Evolutionary conservation across 352 stramenopile genomes (phyloP), one percentile per base, ranked within the genome.

Genomic region (Saprolegnia diclina): DNA sequence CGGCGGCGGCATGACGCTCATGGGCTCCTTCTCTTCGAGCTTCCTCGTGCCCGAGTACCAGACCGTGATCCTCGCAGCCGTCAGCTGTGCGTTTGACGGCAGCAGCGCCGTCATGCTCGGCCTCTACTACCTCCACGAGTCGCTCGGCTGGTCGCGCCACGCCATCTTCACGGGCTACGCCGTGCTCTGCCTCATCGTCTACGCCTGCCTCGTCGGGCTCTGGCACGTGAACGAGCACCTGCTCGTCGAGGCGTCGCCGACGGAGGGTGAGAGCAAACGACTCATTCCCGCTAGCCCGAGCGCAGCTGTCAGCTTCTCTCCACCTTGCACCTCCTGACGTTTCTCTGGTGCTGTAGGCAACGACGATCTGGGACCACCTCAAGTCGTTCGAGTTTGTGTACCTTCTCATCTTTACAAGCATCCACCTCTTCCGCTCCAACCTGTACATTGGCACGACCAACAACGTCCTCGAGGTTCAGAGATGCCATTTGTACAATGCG

Each of bases 21-120:
- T 69, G 63, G 35, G 29, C 1, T 69, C 48, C 24, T 69, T 69
- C n/a, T 42, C 63, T 1, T 65, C 59, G 18, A 56, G 29, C 29
- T 69, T 69, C n/a, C 63, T 69, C 7, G n/a, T 69, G 11, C 63
- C 63, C 56, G 22, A 40, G 48, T 67, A 48, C 19, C 63, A 69
- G 59, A 67, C 46, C 13, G 63, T 29, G 13, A 44, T 69, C 13
- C n/a, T 69, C 11, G 63, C 63, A 46, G 59, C 24, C 24, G 42
- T 66, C 13, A 69, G 63, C 37, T 69, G 63, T 66, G 29, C 42
- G 22, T 69, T 69, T 9, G 63, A 69, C 37, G 63, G 29, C 56
- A 56, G 29, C 24, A 67, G 52, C 32, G 50, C 37, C 14, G 59
- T 69, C 14, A 56, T 69, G 29, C 59, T 67, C 56, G 59, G 29